Conservation (phyloP, 225 moss, liverwort and hornwort genomes). For the Sphagnum contortum region DNA sequence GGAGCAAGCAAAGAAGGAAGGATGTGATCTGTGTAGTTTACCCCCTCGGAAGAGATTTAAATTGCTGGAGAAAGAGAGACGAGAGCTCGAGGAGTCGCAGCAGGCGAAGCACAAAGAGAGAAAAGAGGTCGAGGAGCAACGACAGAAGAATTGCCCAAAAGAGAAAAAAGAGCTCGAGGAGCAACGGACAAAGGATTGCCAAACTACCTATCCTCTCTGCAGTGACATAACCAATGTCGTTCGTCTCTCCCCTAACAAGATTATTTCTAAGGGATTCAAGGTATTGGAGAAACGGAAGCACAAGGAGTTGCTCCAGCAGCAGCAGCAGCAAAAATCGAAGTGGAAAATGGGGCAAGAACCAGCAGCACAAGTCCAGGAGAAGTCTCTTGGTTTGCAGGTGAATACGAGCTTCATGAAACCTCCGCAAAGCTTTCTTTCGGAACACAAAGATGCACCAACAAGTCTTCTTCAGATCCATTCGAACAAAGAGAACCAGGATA, state of each 20-base stretch:
- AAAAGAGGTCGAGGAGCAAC: slow-evolving; percentile 9
- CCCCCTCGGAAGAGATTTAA: slow-evolving; percentile 34
- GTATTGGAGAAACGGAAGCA: slow-evolving; percentile 23
- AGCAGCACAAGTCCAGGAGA: slow-evolving; percentile 2
- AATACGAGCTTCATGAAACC: too few species aligned
- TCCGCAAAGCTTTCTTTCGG: too few species aligned
- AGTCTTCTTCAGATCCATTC: too few species aligned
- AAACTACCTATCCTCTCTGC: slow-evolving; percentile 3
- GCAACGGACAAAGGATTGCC: background rate
- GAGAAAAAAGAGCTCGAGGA: slow-evolving; percentile 14
- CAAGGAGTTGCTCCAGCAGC: slow-evolving; percentile 1
- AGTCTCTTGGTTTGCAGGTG: background rate
- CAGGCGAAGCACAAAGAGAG: slow-evolving; percentile 10
- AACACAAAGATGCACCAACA: too few species aligned
- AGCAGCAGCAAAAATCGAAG: background rate
- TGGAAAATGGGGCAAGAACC: too few species aligned
- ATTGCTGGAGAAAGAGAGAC: slow-evolving; percentile 26
- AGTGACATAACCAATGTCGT: slow-evolving; percentile 10
- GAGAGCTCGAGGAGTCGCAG: slow-evolving; percentile 7
- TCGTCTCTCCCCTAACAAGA: slow-evolving; percentile 11
- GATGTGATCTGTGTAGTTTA: slow-evolving; percentile 8
- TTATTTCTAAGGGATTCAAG: slow-evolving; percentile 9
- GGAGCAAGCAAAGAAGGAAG: slow-evolving; percentile 6
- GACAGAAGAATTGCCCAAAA: background rate
- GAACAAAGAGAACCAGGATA: too few species aligned